These are phyloP conservation scores for Tylopilus sp. DNA, from an alignment of 768 basidiomycete species.

Conservation along the genomic window DNA sequence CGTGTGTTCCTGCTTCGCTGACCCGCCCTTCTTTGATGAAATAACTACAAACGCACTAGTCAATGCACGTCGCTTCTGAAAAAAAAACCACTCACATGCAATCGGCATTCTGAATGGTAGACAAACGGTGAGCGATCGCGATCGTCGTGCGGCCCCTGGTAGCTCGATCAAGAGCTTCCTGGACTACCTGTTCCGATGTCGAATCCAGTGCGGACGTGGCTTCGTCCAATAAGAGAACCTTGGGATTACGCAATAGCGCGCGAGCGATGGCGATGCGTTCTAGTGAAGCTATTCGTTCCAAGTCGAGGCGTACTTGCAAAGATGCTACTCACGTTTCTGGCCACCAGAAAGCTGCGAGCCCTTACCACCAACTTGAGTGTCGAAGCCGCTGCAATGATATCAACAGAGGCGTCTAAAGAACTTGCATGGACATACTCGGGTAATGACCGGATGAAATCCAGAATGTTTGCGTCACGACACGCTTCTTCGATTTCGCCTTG, in stretches of 20 bases:
- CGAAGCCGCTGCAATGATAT: conserved; percentile 59
- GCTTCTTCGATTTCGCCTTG: conserved; percentile 83
- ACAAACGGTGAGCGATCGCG: conserved; percentile 90
- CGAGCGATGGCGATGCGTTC: no score
- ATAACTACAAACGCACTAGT: conserved; percentile 48
- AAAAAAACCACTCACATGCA: conserved; percentile 59
- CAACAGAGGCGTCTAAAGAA: conserved; percentile 1
- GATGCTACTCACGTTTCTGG: no score
- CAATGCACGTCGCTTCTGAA: conserved; percentile 2
- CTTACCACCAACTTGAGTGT: no score
- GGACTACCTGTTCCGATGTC: no score
- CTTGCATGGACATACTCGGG: conserved; percentile 56
- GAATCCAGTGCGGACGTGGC: no score
- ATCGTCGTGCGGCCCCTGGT: no score
- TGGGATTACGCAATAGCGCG: no score
- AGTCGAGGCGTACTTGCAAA: no score
- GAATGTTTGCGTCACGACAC: conserved; percentile 84
- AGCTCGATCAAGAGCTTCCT: no score
- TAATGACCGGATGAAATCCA: conserved; percentile 83
- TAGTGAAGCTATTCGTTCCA: no score
- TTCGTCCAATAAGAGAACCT: no score
- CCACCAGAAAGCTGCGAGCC: no score
- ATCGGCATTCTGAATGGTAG: conserved; percentile 92
- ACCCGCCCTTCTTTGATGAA: conserved; percentile 87
- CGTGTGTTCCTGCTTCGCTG: conserved; percentile 84